Percentiles rank a stretch among this genome's conserved stretches.
phyloP scores from a whole-genome alignment of 805 yeast genomes.

The Lipomyces yamanashiensis region DNA sequence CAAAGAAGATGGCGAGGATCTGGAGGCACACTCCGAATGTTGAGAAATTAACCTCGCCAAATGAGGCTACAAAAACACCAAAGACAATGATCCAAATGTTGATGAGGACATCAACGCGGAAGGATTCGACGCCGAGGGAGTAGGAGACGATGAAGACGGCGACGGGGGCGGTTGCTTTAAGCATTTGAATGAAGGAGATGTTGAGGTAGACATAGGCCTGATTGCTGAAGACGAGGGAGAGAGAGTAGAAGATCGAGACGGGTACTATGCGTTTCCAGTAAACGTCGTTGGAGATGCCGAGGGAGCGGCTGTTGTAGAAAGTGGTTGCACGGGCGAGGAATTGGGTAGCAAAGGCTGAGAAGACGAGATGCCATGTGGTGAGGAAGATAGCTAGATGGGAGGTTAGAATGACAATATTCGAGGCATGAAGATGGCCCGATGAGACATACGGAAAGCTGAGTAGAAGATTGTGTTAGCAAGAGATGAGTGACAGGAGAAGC shows the following conservation, averaged over 20 bases:
- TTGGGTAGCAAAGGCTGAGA: constrained; percentile 39
- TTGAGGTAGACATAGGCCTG: constrained; percentile 40
- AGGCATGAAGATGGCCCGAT: background rate
- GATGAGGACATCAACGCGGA: constrained; percentile 33
- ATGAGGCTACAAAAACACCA: constrained; percentile 39
- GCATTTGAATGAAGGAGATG: constrained; percentile 41
- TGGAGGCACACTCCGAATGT: constrained; percentile 33
- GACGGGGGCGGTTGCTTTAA: constrained; percentile 41
- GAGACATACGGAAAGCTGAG: constrained; percentile 28
- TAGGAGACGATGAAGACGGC: constrained; percentile 38
- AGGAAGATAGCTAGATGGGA: constrained; percentile 34
- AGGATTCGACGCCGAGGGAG: constrained; percentile 33
- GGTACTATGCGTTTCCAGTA: constrained; percentile 37
- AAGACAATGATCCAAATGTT: constrained; percentile 39
- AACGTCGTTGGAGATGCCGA: constrained; percentile 28
- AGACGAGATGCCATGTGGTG: constrained; percentile 40
- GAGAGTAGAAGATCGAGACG: constrained; percentile 38
- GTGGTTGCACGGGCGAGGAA: constrained; percentile 33
- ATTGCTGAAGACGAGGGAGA: constrained; percentile 38
- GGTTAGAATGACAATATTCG: background rate
- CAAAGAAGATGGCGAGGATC: constrained; percentile 37
- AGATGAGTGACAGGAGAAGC: background rate
- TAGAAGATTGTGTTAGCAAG: background rate
- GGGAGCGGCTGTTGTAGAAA: constrained; percentile 30
- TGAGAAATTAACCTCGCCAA: constrained; percentile 38